Evolutionary conservation across 225 moss, liverwort and hornwort species (phyloP), one percentile per base, ranked within the genome.

Genomic region (Climacium dendroides): DNA sequence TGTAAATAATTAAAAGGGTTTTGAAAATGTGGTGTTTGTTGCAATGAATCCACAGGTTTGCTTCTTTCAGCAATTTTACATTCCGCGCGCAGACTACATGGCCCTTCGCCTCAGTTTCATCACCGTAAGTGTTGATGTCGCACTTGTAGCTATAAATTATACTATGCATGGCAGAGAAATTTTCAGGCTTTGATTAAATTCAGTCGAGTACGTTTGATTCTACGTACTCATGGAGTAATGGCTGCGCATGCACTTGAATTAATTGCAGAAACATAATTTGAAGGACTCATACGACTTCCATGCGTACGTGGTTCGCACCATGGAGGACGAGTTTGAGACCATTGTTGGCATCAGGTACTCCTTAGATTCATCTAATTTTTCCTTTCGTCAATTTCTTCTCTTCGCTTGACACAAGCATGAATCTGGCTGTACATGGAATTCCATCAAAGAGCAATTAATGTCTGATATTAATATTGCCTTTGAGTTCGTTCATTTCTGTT

Each of bases 291-390:
- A 92, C 75, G 90, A 98, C 72, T 98, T 98, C 82, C 93, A 95
- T 84, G 88, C 83, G 0, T 98, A 98, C 86, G 91, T 98, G 92
- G 90, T 96, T 64, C 95, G 96, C n/a, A 93, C 93, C 24, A 85
- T 98, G 90, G 97, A 96, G 85, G 96, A 96, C 83, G 97, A 98
- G 87, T 96, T 93, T 74, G 91, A 92, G 71, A 89, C 87, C 58
- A 92, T 98, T 29, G 96, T 98, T 4, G 97, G 97, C 66, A 94
- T 97, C 80, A 97, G 95, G 97, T 96, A 73, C 57, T 25, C 82
- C 26, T 53, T 19, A 32, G 61, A 45, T 78, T 80, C 80, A 47
- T 47, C 6, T 15, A 23, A 3, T 18, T 58, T 74, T 73, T 58
- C 45, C 34, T 47, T 6, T 64, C 4, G 14, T 48, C 32, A 59